Evolutionary conservation across 1,284 basidiomycete species (phyloP), one percentile per base, ranked within the genome.

Genomic region (Tilletia horrida): DNA sequence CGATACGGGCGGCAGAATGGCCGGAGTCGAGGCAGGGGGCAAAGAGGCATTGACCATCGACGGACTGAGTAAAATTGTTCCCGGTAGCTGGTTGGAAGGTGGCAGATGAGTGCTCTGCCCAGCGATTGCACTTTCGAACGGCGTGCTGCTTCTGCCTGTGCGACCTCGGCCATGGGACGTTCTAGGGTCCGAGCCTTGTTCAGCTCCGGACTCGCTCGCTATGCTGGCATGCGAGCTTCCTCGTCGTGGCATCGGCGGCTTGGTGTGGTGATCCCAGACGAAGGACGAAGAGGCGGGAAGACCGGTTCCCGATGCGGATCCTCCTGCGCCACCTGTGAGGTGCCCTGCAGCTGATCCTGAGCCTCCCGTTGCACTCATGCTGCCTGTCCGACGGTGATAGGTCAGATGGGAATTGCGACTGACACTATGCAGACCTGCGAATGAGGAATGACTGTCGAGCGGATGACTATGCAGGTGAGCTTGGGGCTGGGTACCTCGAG

Each of bases 401-500:
- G 77, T 76, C 62, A 80, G 71, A 31, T 73, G 71, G 45, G 70
- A 66, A 65, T 76, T 75, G 48, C 73, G 73, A 66, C 74, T 78
- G 52, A 71, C 67, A 4, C 73, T 64, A 43, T 78, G 74, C 21
- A 69, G 27, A 47, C 21, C 65, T 61, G 59, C 50, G 31, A 47
- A 52, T 18, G 23, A 23, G 42, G 42, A 11, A 42, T n/a, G 27
- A 4, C 62, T 45, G 47, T 40, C 40, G 61, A 45, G n/a, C 31
- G 31, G 21, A 4, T 44, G 35, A 25, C n/a, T 43, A 9, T 23
- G 47, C n/a, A 25, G n/a, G 47, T 13, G n/a, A n/a, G 8, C 13
- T 16, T n/a, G 18, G 91, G 89, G 44, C 81, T 83, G 68, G 14
- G 29, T 42, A 11, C 62, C 62, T 27, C 69, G 31, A 1, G 65